Percentiles rank a stretch among this genome's conserved stretches.
Conservation (phyloP, 2,329 filamentous ascomycete genomes). For the Gliomastix tumulicola region DNA sequence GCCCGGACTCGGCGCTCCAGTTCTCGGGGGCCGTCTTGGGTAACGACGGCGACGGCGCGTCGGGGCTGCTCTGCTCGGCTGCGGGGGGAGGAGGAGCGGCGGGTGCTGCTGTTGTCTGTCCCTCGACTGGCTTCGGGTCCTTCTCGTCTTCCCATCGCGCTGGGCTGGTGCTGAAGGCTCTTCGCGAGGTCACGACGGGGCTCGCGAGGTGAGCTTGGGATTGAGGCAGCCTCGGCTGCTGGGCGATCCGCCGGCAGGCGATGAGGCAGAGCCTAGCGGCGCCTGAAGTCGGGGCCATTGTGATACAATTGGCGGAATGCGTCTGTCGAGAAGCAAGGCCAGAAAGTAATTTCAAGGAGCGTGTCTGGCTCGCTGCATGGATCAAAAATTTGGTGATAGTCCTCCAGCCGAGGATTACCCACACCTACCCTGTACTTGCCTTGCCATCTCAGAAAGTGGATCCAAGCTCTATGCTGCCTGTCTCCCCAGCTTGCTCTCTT, state of each 20-base stretch:
- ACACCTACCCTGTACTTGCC: no score
- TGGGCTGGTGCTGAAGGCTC: slow-evolving; percentile 22
- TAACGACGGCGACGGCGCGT: no score
- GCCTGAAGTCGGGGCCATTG: slow-evolving; percentile 20
- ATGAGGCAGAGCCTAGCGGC: slow-evolving; percentile 26
- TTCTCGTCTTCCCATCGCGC: slow-evolving; percentile 15
- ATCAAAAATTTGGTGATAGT: no score
- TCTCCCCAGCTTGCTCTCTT: no score
- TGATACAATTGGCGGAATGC: neutral
- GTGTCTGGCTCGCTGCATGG: no score
- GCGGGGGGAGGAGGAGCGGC: no score
- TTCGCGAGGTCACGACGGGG: slow-evolving; percentile 9
- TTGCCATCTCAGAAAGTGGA: no score
- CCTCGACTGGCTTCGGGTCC: no score
- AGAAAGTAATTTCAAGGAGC: neutral
- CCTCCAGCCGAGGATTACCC: no score
- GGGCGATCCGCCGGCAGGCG: slow-evolving; percentile 21
- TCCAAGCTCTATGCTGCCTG: no score
- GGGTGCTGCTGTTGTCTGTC: no score
- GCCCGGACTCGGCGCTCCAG: slow-evolving; percentile 4
- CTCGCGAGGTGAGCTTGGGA: slow-evolving; percentile 14
- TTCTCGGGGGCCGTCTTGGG: slow-evolving; percentile 1
- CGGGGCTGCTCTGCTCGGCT: no score
- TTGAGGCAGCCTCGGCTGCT: slow-evolving; percentile 12
- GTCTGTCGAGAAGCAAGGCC: slow-evolving; percentile 4